Conservation (phyloP, 2,329 filamentous ascomycete genomes). For the Sporothrix dimorphospora region DNA sequence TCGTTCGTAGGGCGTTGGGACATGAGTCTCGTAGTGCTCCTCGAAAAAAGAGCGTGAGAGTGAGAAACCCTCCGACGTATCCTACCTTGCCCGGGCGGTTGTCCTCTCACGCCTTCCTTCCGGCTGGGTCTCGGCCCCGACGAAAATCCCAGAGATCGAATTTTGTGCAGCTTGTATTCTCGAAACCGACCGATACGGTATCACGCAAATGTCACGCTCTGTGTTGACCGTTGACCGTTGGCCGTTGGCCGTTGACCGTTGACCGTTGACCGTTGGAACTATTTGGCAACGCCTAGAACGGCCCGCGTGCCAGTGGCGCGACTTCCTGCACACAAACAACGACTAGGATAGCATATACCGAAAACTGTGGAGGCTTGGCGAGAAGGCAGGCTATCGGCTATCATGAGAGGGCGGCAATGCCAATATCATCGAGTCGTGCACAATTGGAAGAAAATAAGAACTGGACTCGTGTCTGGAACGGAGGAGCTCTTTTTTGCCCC, state of each 20-base stretch:
- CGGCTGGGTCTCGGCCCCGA: neutral
- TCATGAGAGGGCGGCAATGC: too few relatives aligned
- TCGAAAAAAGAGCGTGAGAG: too few relatives aligned
- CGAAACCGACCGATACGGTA: neutral
- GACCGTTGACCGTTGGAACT: neutral
- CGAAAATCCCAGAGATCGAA: neutral
- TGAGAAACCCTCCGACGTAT: too few relatives aligned
- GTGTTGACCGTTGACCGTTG: neutral
- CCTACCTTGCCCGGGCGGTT: too few relatives aligned
- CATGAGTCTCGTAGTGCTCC: too few relatives aligned
- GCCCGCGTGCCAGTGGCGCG: neutral
- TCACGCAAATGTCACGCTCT: neutral
- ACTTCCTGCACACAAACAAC: neutral
- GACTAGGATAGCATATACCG: neutral
- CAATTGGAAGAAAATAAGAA: slow-evolving; percentile 5
- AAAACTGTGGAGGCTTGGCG: too few relatives aligned
- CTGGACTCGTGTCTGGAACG: neutral
- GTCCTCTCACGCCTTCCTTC: neutral
- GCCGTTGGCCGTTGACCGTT: neutral
- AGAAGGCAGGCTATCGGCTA: too few relatives aligned
- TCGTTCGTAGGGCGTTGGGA: too few relatives aligned
- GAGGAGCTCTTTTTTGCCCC: neutral
- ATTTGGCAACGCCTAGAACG: neutral
- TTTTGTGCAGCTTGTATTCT: neutral
- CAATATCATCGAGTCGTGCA: too few relatives aligned